A percentile compares a stretch with the other conserved stretches of the same genome.
Conservation (phyloP, 495 filamentous ascomycete genomes). For the Neurospora sp. region DNA sequence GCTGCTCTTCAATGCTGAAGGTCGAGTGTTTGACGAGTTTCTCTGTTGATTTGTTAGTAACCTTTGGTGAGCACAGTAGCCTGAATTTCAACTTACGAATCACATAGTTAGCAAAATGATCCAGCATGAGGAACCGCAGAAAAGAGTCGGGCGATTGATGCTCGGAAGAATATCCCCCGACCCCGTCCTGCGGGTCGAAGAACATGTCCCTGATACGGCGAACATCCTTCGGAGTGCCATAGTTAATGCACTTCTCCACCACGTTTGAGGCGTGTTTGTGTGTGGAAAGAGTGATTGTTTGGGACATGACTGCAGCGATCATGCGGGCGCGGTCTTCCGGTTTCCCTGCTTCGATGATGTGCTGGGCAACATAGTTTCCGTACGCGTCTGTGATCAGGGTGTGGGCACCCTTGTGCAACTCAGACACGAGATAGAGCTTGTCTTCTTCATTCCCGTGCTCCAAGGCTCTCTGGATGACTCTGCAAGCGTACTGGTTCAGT, state of each 20-base stretch:
- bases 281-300: slow-evolving; percentile 69
- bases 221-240: slow-evolving; percentile 59
- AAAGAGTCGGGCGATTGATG: slow-evolving; percentile 41
- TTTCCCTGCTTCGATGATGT: slow-evolving; percentile 77
- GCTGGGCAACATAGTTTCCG: slow-evolving; percentile 95
- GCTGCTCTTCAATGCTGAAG: neutral
- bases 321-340: slow-evolving; percentile 65
- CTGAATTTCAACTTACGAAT: slow-evolving; percentile 59
- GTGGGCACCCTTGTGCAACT: slow-evolving; percentile 64
- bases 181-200: slow-evolving; percentile 48
- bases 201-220: slow-evolving; percentile 60
- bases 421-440: slow-evolving; percentile 59
- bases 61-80: too few relatives aligned
- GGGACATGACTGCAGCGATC: slow-evolving; percentile 59
- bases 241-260: slow-evolving; percentile 85
- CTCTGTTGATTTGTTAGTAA: slow-evolving; percentile 27
- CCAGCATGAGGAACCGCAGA: slow-evolving; percentile 70
- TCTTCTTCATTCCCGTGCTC: slow-evolving; percentile 72
- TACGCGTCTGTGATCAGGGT: slow-evolving; percentile 80
- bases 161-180: neutral
- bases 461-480: slow-evolving; percentile 87
- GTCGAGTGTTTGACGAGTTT: slow-evolving; percentile 25
- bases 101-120: slow-evolving; percentile 94
- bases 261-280: slow-evolving; percentile 98
- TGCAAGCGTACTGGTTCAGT: slow-evolving; percentile 78